Evolutionary conservation across 2,329 filamentous ascomycete genomes (phyloP).

Genomic region (Apiospora arundinis): DNA sequence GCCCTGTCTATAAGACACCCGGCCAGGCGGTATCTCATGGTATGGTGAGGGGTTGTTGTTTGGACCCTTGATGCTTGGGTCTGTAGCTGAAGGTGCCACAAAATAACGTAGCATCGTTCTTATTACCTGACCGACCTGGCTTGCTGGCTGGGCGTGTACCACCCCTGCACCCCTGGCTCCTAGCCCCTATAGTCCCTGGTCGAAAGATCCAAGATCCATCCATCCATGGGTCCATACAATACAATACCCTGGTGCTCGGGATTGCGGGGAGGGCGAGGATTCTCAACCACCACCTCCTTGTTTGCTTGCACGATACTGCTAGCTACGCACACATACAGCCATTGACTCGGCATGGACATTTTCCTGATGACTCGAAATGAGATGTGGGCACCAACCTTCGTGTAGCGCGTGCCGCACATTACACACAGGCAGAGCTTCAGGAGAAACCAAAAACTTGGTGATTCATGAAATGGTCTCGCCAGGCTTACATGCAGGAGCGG

Average conservation of each 20-base stretch:
- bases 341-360: neutral
- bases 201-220: conserved; percentile 11
- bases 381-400: conserved; percentile 7
- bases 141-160: no score
- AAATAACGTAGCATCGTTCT: conserved; percentile 1
- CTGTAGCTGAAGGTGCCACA: conserved; percentile 1
- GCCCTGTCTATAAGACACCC: neutral
- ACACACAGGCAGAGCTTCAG: neutral
- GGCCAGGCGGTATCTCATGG: neutral
- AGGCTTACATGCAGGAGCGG: conserved; percentile 8
- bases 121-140: neutral
- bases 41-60: neutral
- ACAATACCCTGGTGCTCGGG: neutral
- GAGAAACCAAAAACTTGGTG: neutral
- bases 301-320: neutral
- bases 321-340: neutral
- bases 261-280: neutral
- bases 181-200: no score
- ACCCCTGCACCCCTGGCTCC: no score
- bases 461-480: conserved; percentile 1
- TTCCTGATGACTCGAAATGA: conserved; percentile 8
- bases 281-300: neutral
- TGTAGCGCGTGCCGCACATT: neutral
- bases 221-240: neutral
- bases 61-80: conserved; percentile 6